Base-by-base conservation (phyloP, 2,329 filamentous ascomycete species). In the Fusarium humuli region DNA sequence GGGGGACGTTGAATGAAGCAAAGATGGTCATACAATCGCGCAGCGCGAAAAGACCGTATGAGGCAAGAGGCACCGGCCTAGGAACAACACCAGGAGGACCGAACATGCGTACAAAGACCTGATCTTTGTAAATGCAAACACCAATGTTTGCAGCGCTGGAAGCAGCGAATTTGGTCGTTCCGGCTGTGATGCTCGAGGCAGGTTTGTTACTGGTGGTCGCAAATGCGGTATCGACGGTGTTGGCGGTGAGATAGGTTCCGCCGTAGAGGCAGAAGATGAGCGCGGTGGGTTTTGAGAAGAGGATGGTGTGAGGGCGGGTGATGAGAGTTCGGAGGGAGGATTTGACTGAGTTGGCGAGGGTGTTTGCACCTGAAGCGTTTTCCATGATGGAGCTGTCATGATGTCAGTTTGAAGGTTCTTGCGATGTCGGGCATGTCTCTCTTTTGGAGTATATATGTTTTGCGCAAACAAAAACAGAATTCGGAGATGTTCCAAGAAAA, bases 1-100 rank as follows among this genome's bases (percentile, higher is more conserved):
- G 88, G 1, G 95, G 95, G 4, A 97, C 83, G 78, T 98, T 98
- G 86, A 98, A 98, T 14, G 90, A 93, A 7, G 94, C 94, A 79
- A 97, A 97, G 74, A 97, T 94, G 54, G 94, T 97, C 67, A 97
- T 82, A 80, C 91, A 93, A 82, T 98, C 94, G 73, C 94, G 90
- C 58, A 91, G 77, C 5, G 92, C 90, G 83, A 97, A 98, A 61
- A 97, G 88, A 1, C 86, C 83, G 80, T 94, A 96, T 11, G 90
- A 92, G 3, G 91, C 84, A 32, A 89, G 80, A 0, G 92, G 90
- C 1, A 97, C 91, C 27, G 85, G 81, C 18, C 85, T 83, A 13
- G 81, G 86, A 2, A 82, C 78, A 25, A 77, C 81, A 60, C 79
- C 84, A 1, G 83, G 81, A 0, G 91, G 88, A 14, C 93, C 93